Percentiles rank a stretch among this genome's conserved stretches.
Conservation (phyloP, 1,284 basidiomycete genomes). For the Tremellales sp. region DNA sequence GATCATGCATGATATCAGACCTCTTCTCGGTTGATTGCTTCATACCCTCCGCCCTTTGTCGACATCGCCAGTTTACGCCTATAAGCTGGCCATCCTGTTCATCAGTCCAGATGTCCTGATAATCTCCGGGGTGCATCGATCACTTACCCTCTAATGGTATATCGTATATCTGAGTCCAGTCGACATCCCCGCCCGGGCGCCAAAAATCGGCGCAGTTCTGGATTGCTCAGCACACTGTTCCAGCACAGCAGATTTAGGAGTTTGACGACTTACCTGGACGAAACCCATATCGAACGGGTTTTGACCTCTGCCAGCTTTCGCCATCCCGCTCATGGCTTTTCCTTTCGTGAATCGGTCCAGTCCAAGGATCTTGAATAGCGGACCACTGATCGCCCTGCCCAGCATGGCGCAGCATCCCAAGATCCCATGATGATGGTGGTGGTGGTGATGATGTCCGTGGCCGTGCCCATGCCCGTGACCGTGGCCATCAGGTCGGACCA, state of each 20-base stretch:
- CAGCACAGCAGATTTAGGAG: neutral
- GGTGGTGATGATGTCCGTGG: conserved; percentile 19
- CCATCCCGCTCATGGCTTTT: conserved; percentile 75
- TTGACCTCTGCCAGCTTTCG: conserved; percentile 57
- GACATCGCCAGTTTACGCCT: conserved; percentile 27
- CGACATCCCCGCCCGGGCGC: conserved; percentile 76
- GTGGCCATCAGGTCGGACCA: conserved; percentile 12
- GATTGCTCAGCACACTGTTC: neutral
- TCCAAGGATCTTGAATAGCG: conserved; percentile 74
- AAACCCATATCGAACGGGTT: conserved; percentile 93
- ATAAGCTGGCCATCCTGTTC: conserved; percentile 38
- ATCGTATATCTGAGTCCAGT: conserved; percentile 86
- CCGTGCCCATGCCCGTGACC: conserved; percentile 15
- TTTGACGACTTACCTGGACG: conserved; percentile 49
- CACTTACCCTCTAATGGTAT: conserved; percentile 67
- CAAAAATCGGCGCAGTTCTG: conserved; percentile 94
- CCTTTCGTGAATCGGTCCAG: conserved; percentile 90
- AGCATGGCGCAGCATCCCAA: conserved; percentile 21
- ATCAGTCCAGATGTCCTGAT: conserved; percentile 4
- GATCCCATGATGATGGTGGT: conserved; percentile 45
- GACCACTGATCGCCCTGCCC: conserved; percentile 39
- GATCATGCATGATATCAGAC: conserved; percentile 12
- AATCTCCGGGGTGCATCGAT: neutral
- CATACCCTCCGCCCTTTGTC: conserved; percentile 21
- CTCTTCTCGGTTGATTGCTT: conserved; percentile 31